These are phyloP conservation scores for Naganishia sp. DNA, from an alignment of 1,284 basidiomycete species.

Conservation along the genomic window DNA sequence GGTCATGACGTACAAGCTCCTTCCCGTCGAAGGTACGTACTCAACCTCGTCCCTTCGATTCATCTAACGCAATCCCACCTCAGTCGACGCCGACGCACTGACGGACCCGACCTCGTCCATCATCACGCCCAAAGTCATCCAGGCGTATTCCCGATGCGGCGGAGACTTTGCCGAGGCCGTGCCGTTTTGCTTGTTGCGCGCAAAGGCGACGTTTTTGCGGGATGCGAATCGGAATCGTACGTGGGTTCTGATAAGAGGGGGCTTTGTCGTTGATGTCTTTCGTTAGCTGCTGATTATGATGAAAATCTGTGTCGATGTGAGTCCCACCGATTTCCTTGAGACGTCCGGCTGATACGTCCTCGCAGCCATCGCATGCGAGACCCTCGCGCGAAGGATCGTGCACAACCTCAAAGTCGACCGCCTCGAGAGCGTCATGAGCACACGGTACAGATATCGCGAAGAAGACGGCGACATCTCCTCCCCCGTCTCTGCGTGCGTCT, in stretches of 20 bases:
- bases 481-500: constrained; percentile 62
- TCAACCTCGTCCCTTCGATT: no score
- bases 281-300: constrained; percentile 68
- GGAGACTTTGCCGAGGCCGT: constrained; percentile 74
- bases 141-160: constrained; percentile 54
- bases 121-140: constrained; percentile 55
- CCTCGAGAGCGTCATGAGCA: constrained; percentile 67
- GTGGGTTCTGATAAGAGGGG: background rate
- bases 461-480: constrained; percentile 74
- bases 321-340: constrained; percentile 33
- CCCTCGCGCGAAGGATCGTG: constrained; percentile 77
- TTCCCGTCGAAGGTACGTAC: constrained; percentile 66
- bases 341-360: background rate
- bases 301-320: constrained; percentile 78
- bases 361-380: constrained; percentile 78
- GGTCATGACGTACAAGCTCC: constrained; percentile 70
- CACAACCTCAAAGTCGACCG: constrained; percentile 67
- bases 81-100: constrained; percentile 48
- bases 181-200: constrained; percentile 60
- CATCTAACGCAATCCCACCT: constrained; percentile 14
- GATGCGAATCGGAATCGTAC: constrained; percentile 47
- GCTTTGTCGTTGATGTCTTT: background rate
- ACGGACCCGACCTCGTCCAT: constrained; percentile 51
- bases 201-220: constrained; percentile 72
- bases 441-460: constrained; percentile 71